A percentile compares a stretch with the other conserved stretches of the same genome.
These are phyloP conservation scores for Aspergillus versicolor DNA, from an alignment of 2,329 filamentous ascomycete genomes.

Conservation along the genomic window DNA sequence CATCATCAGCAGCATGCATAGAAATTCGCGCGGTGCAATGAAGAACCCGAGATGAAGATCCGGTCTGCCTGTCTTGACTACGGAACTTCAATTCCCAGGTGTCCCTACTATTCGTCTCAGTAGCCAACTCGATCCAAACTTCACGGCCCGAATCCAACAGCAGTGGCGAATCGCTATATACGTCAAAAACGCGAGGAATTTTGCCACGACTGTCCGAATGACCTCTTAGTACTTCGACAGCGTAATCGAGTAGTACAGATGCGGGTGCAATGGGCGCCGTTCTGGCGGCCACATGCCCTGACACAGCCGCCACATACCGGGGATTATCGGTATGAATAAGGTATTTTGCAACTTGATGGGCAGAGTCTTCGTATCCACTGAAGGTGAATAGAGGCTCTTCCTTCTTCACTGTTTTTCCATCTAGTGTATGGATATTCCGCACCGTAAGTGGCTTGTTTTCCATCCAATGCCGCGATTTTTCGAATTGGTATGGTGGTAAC, in stretches of 20 bases:
- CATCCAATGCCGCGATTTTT: slow-evolving; percentile 42
- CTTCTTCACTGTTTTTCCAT: background rate
- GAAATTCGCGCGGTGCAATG: slow-evolving; percentile 15
- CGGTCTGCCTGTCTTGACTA: slow-evolving; percentile 4
- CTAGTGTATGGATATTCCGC: background rate
- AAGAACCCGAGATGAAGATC: slow-evolving; percentile 1
- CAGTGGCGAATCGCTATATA: slow-evolving; percentile 19
- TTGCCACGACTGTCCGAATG: slow-evolving; percentile 12
- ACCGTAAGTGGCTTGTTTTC: slow-evolving; percentile 18
- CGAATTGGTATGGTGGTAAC: slow-evolving; percentile 49
- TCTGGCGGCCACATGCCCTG: slow-evolving; percentile 15
- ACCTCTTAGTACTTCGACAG: slow-evolving; percentile 16
- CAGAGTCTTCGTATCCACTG: slow-evolving; percentile 13
- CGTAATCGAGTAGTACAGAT: slow-evolving; percentile 17
- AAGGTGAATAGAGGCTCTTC: slow-evolving; percentile 8
- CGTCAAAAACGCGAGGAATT: slow-evolving; percentile 14
- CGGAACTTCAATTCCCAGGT: slow-evolving; percentile 15
- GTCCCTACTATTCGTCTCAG: background rate
- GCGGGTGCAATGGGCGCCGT: slow-evolving; percentile 19
- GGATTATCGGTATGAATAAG: slow-evolving; percentile 17
- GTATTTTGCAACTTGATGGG: slow-evolving; percentile 9
- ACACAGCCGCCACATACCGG: slow-evolving; percentile 13
- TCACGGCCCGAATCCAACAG: slow-evolving; percentile 13
- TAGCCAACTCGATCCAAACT: slow-evolving; percentile 12
- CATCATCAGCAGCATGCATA: slow-evolving; percentile 5